phyloP scores from a whole-genome alignment of 78 protist species.

The Dictyostelium discoideum region DNA sequence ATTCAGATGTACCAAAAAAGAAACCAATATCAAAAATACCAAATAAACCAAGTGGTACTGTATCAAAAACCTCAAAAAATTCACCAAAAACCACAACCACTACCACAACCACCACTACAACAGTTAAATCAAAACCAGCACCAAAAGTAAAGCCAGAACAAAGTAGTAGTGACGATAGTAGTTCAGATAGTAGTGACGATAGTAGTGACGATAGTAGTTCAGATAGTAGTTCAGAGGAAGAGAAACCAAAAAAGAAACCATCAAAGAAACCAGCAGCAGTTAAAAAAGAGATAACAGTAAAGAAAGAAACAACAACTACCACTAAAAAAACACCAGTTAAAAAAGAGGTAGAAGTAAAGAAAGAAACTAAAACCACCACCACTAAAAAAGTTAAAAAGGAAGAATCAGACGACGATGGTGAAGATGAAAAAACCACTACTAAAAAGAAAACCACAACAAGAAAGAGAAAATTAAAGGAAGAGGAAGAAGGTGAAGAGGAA shows the following conservation, averaged over 20 bases:
- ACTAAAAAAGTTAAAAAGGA: slow-evolving; percentile 11
- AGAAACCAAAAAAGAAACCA: slow-evolving; percentile 15
- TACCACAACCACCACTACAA: neutral
- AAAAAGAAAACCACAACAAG: neutral
- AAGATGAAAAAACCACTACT: neutral
- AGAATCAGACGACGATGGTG: neutral
- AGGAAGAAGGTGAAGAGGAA: slow-evolving; percentile 19
- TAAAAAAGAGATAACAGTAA: slow-evolving; percentile 14
- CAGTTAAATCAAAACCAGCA: neutral
- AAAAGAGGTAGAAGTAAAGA: slow-evolving; percentile 1
- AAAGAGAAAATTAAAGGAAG: slow-evolving; percentile 4
- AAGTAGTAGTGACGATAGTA: neutral
- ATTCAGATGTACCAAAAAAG: neutral
- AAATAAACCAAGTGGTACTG: neutral
- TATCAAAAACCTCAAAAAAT: neutral
- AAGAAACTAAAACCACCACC: neutral
- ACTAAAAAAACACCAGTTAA: slow-evolving; percentile 27
- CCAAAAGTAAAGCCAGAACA: neutral
- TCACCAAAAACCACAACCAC: neutral
- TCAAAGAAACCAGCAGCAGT: slow-evolving; percentile 40
- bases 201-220: neutral
- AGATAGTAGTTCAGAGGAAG: slow-evolving; percentile 7
- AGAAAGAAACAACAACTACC: slow-evolving; percentile 2
- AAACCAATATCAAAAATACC: slow-evolving; percentile 1
- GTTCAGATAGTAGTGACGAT: slow-evolving; percentile 7